phyloP scores from a whole-genome alignment of 106 monocot species.

The Dioscorea zingiberensis region DNA sequence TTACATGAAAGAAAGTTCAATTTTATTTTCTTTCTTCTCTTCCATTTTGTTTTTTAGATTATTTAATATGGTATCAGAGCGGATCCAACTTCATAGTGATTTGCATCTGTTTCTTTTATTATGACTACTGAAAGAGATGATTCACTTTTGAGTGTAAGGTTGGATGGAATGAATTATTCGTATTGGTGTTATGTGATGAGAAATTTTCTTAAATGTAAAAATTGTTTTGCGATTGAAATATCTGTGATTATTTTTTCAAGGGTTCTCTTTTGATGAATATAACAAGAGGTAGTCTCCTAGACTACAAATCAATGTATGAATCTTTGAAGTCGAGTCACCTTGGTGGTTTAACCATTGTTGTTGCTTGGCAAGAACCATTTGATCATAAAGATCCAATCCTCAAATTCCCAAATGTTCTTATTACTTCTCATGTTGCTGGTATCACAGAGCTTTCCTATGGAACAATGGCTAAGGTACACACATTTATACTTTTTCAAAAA shows the following conservation, averaged over 20 bases:
- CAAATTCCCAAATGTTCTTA: conserved; percentile 79
- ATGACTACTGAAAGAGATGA: too few species aligned
- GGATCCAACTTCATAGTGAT: too few species aligned
- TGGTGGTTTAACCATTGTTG: conserved; percentile 85
- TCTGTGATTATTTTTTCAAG: conserved; percentile 41
- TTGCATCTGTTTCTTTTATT: too few species aligned
- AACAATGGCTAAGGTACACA: conserved; percentile 83
- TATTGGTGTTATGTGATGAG: too few species aligned
- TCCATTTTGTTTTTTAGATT: too few species aligned
- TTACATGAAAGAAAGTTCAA: too few species aligned
- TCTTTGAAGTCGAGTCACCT: conserved; percentile 71
- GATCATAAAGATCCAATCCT: conserved; percentile 90
- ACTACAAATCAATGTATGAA: conserved; percentile 61
- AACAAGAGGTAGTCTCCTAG: conserved; percentile 76
- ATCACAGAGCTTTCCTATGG: conserved; percentile 82
- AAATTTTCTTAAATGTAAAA: too few species aligned
- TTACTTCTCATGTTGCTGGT: conserved; percentile 91
- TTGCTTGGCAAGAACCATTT: conserved; percentile 93
- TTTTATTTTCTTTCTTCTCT: too few species aligned
- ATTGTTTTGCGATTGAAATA: too few species aligned
- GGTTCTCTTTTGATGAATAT: conserved; percentile 77
- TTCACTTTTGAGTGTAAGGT: too few species aligned
- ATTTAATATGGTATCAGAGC: too few species aligned
- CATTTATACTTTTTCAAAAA: neutral
- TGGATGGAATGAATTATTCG: too few species aligned